These are phyloP conservation scores for Gossypium australe DNA, from an alignment of 345 rosid species.

Conservation along the genomic window DNA sequence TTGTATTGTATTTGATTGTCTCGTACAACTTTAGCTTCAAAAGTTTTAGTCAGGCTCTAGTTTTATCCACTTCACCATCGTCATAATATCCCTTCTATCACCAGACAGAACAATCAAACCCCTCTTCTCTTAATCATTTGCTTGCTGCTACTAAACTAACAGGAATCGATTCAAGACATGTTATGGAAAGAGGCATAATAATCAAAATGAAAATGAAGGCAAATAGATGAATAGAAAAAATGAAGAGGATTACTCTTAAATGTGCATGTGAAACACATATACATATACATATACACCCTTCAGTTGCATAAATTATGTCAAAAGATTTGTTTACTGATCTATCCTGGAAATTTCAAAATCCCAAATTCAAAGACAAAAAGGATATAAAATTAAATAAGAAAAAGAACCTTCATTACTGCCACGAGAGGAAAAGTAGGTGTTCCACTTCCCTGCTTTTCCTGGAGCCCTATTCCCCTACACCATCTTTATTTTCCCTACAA, in stretches of 20 bases:
- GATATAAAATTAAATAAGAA: neutral
- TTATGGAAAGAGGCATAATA: neutral
- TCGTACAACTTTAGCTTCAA: too few relatives aligned
- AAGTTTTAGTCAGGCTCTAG: too few relatives aligned
- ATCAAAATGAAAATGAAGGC: neutral
- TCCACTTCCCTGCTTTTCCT: neutral
- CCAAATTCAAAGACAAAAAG: neutral
- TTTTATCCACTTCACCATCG: too few relatives aligned
- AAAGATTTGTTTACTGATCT: constrained; percentile 15
- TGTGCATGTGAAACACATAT: constrained; percentile 12
- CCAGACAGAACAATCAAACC: too few relatives aligned
- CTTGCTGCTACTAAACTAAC: neutral
- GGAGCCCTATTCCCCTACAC: neutral
- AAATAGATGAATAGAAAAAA: constrained; percentile 3
- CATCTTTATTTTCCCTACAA: constrained; percentile 2
- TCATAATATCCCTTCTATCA: too few relatives aligned
- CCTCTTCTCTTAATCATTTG: neutral
- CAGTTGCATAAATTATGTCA: constrained; percentile 21
- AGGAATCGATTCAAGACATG: neutral
- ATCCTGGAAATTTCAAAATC: constrained; percentile 16
- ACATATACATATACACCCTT: constrained; percentile 29
- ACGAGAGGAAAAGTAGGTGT: neutral
- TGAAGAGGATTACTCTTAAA: constrained; percentile 15
- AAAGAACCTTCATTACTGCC: constrained; percentile 10
- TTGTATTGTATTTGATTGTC: too few relatives aligned